Percentiles rank a stretch among this genome's conserved stretches.
Conservation (phyloP, 169 alveolate genomes). For the Theileria luwenshuni region DNA sequence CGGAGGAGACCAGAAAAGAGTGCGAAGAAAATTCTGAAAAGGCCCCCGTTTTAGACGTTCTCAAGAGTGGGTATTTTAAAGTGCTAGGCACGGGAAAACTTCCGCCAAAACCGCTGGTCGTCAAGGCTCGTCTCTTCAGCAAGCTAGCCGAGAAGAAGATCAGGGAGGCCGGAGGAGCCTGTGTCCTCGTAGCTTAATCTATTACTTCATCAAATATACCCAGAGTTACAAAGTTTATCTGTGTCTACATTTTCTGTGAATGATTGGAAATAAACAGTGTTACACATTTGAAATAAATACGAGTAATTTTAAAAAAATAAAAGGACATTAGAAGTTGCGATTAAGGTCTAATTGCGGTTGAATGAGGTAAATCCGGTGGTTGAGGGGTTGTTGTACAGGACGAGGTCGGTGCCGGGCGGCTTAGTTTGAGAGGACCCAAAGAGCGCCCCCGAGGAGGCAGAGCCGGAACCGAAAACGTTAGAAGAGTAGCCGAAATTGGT, state of each 20-base stretch:
- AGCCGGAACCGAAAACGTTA: neutral
- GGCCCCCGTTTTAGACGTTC: conserved; percentile 97
- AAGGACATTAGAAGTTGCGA: neutral
- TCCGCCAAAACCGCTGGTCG: conserved; percentile 92
- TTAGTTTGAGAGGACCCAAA: neutral
- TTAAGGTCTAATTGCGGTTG: neutral
- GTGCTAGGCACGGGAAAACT: conserved; percentile 97
- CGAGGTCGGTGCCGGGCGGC: conserved; percentile 23
- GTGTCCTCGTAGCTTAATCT: conserved; percentile 90
- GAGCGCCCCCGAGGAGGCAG: neutral
- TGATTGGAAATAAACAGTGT: too few species aligned
- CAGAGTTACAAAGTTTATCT: too few species aligned
- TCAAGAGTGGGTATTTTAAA: conserved; percentile 95
- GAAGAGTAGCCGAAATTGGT: too few species aligned
- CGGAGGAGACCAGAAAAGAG: conserved; percentile 89
- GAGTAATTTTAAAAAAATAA: neutral
- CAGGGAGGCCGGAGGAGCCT: conserved; percentile 96
- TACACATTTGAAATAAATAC: too few species aligned
- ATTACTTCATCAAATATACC: too few species aligned
- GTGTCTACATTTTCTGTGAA: too few species aligned
- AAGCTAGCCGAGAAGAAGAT: conserved; percentile 96
- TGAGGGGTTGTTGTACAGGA: conserved; percentile 27
- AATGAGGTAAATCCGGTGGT: neutral
- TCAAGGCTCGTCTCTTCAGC: conserved; percentile 96
- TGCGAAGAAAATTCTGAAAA: conserved; percentile 83